phyloP scores from a whole-genome alignment of 2,329 filamentous ascomycete genomes.

The Colletotrichum gigasporum region DNA sequence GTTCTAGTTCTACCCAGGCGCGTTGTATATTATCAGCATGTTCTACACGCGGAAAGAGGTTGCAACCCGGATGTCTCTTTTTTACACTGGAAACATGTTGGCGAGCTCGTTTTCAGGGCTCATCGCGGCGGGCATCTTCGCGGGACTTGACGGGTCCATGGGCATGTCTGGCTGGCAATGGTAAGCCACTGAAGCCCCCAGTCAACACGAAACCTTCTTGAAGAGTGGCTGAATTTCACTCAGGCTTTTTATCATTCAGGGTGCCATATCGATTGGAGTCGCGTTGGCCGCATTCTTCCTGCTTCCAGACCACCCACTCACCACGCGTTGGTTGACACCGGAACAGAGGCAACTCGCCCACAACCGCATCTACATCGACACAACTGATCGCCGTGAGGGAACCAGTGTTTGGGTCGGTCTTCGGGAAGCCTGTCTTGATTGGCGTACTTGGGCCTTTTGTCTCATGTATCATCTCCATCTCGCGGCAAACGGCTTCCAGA shows the following conservation, averaged over 20 bases:
- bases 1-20: constrained; percentile 48
- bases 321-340: constrained; percentile 44
- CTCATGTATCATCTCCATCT: constrained; percentile 40
- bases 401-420: constrained; percentile 48
- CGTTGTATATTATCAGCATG: constrained; percentile 53
- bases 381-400: constrained; percentile 40
- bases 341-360: constrained; percentile 52
- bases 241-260: constrained; percentile 41
- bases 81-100: constrained; percentile 52
- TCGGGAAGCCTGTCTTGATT: constrained; percentile 35
- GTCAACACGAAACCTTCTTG: too few relatives aligned
- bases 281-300: constrained; percentile 34
- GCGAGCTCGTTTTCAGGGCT: constrained; percentile 51
- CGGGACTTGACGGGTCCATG: constrained; percentile 37
- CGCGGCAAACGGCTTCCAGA: constrained; percentile 71
- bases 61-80: constrained; percentile 50
- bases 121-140: constrained; percentile 52
- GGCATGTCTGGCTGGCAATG: constrained; percentile 42
- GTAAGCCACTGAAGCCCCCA: constrained; percentile 25
- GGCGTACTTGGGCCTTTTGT: constrained; percentile 38
- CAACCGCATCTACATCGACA: constrained; percentile 45
- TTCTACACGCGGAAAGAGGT: constrained; percentile 64
- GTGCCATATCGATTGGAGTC: constrained; percentile 34
- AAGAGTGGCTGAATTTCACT: neutral
- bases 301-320: constrained; percentile 39